These are phyloP conservation scores for Taphrina communis DNA, from an alignment of 1,139 yeast genomes.

Conservation along the genomic window DNA sequence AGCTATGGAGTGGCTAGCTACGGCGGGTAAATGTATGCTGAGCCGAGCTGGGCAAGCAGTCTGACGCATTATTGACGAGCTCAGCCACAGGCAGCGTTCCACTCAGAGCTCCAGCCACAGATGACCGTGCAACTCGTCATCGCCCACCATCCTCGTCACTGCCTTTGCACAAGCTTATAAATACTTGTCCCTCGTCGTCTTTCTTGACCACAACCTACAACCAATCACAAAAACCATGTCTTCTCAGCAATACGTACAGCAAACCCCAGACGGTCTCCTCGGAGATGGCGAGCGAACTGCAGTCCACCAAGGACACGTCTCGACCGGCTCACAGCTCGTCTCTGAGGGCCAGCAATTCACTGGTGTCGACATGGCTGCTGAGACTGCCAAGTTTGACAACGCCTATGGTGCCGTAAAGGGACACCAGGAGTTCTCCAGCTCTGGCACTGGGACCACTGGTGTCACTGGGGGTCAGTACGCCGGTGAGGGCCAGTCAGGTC, in stretches of 20 bases:
- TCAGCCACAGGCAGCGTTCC: slow-evolving; percentile 13
- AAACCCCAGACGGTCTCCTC: slow-evolving; percentile 12
- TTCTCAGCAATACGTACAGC: slow-evolving; percentile 18
- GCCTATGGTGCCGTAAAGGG: slow-evolving; percentile 22
- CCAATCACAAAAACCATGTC: slow-evolving; percentile 11
- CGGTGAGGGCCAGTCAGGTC: not conserved
- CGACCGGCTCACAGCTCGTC: slow-evolving; percentile 31
- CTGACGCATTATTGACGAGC: not conserved
- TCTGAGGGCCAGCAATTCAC: slow-evolving; percentile 25
- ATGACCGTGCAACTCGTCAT: slow-evolving; percentile 24
- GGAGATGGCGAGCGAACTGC: slow-evolving; percentile 19
- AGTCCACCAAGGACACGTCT: slow-evolving; percentile 30
- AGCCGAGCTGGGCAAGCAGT: slow-evolving; percentile 2
- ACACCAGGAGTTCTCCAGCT: slow-evolving; percentile 4
- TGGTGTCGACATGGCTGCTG: slow-evolving; percentile 35
- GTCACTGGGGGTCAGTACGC: not conserved
- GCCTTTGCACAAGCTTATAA: not conserved
- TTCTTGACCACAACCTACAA: not conserved
- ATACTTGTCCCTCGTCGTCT: not conserved
- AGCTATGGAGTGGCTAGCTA: not conserved
- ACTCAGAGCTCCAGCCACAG: slow-evolving; percentile 10
- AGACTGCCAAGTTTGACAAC: slow-evolving; percentile 40
- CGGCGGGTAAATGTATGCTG: too few species aligned
- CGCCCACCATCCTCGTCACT: slow-evolving; percentile 16
- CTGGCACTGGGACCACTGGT: not conserved